Conservation (phyloP, 257 asterid species). For the Nicotiana attenuata region DNA sequence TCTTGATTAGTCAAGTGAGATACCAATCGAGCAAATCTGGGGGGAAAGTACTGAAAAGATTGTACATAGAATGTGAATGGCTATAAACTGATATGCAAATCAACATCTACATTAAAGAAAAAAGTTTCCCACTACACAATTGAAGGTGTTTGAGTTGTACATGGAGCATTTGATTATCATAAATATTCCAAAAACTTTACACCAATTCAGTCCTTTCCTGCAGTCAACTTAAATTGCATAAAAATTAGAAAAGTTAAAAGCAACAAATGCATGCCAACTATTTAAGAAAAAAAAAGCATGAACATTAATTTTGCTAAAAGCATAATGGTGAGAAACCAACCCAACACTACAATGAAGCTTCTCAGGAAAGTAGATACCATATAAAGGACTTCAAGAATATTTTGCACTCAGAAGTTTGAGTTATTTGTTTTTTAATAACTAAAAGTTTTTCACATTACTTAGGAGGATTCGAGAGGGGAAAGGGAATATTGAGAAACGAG, state of each 20-base stretch:
- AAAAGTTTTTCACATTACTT: background rate
- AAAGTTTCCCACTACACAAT: background rate
- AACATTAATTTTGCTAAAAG: background rate
- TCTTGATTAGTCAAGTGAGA: conserved; percentile 27
- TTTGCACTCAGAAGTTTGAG: background rate
- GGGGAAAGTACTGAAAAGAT: conserved; percentile 65
- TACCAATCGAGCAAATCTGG: conserved; percentile 28
- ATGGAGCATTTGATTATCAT: background rate
- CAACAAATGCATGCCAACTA: background rate
- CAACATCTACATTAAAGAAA: background rate
- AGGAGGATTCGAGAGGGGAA: background rate
- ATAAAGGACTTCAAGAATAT: background rate
- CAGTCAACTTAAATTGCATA: background rate
- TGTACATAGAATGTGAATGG: background rate
- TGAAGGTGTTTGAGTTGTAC: background rate
- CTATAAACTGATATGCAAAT: background rate
- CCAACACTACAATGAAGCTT: background rate
- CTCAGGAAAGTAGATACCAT: background rate
- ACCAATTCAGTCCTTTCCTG: background rate
- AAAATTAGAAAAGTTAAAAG: background rate
- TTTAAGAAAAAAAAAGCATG: background rate
- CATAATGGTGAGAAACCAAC: background rate
- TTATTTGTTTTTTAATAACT: background rate
- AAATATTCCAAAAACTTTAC: background rate
- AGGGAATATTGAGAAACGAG: background rate